A percentile compares a stretch with the other conserved stretches of the same genome.
These are phyloP conservation scores for Corrigiola litoralis DNA, from an alignment of 179 eudicot species.

Conservation along the genomic window DNA sequence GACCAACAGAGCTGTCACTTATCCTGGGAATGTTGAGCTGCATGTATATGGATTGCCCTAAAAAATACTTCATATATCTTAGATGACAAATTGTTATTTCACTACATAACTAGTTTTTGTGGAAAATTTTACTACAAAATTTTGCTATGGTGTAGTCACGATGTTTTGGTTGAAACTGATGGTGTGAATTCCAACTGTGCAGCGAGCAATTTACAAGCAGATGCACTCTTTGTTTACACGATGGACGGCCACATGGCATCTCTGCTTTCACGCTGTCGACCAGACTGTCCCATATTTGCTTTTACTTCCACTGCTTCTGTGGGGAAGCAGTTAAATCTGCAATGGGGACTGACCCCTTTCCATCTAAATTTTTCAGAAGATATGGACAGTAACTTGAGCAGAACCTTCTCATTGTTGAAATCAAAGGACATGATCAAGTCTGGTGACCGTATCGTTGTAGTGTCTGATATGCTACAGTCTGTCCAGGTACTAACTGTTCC, in stretches of 20 bases:
- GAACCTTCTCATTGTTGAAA: constrained; percentile 47
- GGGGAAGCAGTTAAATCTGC: constrained; percentile 53
- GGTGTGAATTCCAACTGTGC: constrained; percentile 18
- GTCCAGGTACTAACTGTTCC: constrained; percentile 46
- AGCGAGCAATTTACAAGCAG: constrained; percentile 64
- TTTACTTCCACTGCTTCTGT: constrained; percentile 51
- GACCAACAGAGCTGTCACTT: no score
- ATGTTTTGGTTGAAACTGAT: neutral
- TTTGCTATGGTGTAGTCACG: neutral
- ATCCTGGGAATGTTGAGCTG: no score
- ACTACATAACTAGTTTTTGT: no score
- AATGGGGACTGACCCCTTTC: constrained; percentile 69
- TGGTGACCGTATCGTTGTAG: constrained; percentile 57
- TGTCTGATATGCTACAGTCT: constrained; percentile 67
- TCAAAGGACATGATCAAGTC: constrained; percentile 51
- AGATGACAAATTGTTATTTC: no score
- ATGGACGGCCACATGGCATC: constrained; percentile 81
- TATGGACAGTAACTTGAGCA: constrained; percentile 47
- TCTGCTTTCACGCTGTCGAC: constrained; percentile 73
- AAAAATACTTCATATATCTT: no score
- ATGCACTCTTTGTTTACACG: constrained; percentile 83
- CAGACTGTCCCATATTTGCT: constrained; percentile 71
- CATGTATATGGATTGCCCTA: no score
- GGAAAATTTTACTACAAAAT: no score
- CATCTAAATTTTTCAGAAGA: constrained; percentile 58